Evolutionary conservation across 2,329 filamentous ascomycete genomes (phyloP).

Genomic region (Phyllosticta ampelicida): DNA sequence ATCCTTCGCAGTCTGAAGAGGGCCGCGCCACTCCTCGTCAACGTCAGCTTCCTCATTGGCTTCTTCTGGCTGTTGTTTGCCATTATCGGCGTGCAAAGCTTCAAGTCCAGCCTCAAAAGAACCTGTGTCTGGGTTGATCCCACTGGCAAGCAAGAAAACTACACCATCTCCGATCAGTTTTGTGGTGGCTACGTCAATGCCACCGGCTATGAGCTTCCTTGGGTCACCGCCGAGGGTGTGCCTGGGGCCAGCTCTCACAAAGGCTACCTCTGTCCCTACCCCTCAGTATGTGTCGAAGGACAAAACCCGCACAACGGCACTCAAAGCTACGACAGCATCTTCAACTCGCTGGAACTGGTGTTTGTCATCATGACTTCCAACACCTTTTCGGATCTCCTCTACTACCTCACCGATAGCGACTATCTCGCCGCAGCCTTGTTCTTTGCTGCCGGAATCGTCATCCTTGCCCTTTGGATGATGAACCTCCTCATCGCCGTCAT

Average conservation of each 20-base stretch:
- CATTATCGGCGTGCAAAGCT: constrained; percentile 93
- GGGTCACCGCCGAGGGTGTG: constrained; percentile 50
- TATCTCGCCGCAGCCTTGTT: constrained; percentile 78
- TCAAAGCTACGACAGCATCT: constrained; percentile 88
- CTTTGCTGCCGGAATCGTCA: constrained; percentile 62
- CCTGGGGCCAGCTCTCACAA: constrained; percentile 50
- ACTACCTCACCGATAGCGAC: constrained; percentile 84
- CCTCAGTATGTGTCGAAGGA: constrained; percentile 73
- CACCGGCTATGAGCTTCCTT: constrained; percentile 48
- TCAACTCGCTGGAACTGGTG: constrained; percentile 83
- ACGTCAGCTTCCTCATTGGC: constrained; percentile 85
- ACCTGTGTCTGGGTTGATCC: constrained; percentile 44
- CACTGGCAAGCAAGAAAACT: constrained; percentile 42
- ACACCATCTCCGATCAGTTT: constrained; percentile 53
- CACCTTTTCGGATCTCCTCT: constrained; percentile 91
- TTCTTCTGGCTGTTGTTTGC: constrained; percentile 99
- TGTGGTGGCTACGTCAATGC: constrained; percentile 74
- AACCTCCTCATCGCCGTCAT: constrained; percentile 94
- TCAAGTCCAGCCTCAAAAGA: constrained; percentile 46
- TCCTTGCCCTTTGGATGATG: constrained; percentile 92
- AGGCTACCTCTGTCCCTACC: constrained; percentile 76
- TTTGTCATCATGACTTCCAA: constrained; percentile 99
- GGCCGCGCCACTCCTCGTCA: constrained; percentile 78
- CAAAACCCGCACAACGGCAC: constrained; percentile 73
- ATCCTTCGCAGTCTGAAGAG: constrained; percentile 94